These are phyloP conservation scores for Picea engelmannii DNA, from an alignment of 83 land plant genomes.

Conservation along the genomic window DNA sequence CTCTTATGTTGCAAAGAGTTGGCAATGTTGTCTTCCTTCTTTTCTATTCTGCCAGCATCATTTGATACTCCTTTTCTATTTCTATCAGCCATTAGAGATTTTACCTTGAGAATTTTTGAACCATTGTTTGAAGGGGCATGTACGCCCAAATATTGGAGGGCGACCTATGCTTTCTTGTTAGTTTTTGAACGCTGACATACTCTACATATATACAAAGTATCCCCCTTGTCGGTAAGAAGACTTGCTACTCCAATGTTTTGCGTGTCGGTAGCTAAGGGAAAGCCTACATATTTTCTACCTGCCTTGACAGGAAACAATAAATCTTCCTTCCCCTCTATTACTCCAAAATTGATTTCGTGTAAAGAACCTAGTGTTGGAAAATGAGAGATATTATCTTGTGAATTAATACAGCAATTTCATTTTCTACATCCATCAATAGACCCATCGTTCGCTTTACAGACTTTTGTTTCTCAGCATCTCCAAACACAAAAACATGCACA, in stretches of 20 bases:
- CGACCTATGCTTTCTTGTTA: slow-evolving; percentile 56
- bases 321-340: no score
- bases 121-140: slow-evolving; percentile 28
- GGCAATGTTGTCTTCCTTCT: slow-evolving; percentile 14
- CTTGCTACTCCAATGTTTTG: neutral
- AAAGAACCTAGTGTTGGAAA: no score
- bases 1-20: slow-evolving; percentile 42
- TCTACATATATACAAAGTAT: slow-evolving; percentile 44
- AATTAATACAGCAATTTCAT: no score
- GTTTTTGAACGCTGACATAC: slow-evolving; percentile 75
- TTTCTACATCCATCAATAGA: no score
- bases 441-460: no score
- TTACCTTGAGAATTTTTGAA: slow-evolving; percentile 14
- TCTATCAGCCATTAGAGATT: neutral
- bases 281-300: no score
- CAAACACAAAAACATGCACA: no score
- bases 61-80: neutral
- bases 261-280: no score
- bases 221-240: slow-evolving; percentile 33
- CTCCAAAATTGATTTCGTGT: no score
- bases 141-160: slow-evolving; percentile 54
- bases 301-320: no score
- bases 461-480: no score
- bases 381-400: no score
- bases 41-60: neutral